Conservation (phyloP, 495 filamentous ascomycete genomes). For the Apiosordaria backusii region DNA sequence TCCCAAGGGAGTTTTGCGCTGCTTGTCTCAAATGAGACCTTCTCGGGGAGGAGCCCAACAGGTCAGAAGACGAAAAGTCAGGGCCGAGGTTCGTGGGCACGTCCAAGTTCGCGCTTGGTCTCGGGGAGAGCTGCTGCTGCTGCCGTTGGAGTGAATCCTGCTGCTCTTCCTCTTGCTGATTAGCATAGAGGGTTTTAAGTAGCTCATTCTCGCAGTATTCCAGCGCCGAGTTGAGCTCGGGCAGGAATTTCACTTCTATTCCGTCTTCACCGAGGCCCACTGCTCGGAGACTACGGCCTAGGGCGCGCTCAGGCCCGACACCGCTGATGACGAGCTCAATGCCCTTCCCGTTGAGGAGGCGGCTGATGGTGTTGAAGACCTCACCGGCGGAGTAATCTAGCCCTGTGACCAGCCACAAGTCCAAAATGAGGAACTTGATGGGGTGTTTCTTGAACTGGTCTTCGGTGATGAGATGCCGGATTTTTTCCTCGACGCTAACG, state of each 20-base stretch:
- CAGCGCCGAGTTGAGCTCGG: constrained; percentile 85
- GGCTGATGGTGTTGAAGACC: constrained; percentile 86
- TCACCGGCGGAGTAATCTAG: constrained; percentile 95
- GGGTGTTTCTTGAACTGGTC: constrained; percentile 70
- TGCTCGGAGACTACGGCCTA: constrained; percentile 72
- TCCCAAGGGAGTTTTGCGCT: constrained; percentile 64
- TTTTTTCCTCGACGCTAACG: constrained; percentile 83
- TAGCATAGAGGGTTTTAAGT: constrained; percentile 75
- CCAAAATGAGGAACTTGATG: constrained; percentile 86
- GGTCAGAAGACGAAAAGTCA: constrained; percentile 29
- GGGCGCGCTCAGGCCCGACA: constrained; percentile 63
- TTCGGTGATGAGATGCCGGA: constrained; percentile 75
- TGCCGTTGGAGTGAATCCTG: constrained; percentile 36
- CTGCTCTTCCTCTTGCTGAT: constrained; percentile 25
- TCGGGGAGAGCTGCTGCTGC: constrained; percentile 28
- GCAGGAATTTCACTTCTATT: constrained; percentile 70
- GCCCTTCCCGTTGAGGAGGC: constrained; percentile 66
- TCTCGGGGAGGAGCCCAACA: constrained; percentile 72
- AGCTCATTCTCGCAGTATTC: constrained; percentile 96
- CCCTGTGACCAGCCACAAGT: constrained; percentile 83
- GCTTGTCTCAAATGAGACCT: constrained; percentile 71
- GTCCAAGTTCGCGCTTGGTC: constrained; percentile 45
- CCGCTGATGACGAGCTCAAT: constrained; percentile 81
- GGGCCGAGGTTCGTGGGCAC: constrained; percentile 42
- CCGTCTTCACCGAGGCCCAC: constrained; percentile 72